Conservation (phyloP, 2,329 filamentous ascomycete species). For the Pseudogymnoascus sp. region DNA sequence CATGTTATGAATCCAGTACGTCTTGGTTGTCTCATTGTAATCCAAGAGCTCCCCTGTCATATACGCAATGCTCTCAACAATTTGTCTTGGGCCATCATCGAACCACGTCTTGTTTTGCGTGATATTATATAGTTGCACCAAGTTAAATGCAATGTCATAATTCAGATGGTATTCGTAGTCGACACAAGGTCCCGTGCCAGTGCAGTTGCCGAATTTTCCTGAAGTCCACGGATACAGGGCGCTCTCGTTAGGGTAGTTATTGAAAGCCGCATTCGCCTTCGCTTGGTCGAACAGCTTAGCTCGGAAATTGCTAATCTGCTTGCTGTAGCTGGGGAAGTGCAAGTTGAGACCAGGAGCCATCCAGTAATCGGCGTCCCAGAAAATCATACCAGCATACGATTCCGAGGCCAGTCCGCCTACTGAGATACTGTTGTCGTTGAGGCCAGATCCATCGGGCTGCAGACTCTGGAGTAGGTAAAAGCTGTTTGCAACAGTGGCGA, state of each 20-base stretch:
- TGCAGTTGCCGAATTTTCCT: constrained; percentile 60
- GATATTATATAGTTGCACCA: constrained; percentile 27
- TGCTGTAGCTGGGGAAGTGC: constrained; percentile 51
- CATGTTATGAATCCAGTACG: constrained; percentile 48
- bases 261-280: constrained; percentile 49
- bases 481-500: constrained; percentile 44
- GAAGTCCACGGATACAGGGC: constrained; percentile 62
- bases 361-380: constrained; percentile 33
- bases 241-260: constrained; percentile 47
- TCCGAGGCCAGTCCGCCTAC: constrained; percentile 61
- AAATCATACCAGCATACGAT: constrained; percentile 51
- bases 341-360: constrained; percentile 51
- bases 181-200: constrained; percentile 52
- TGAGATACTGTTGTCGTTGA: constrained; percentile 55
- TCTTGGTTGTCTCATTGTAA: constrained; percentile 47
- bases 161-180: constrained; percentile 68
- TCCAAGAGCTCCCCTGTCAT: constrained; percentile 52
- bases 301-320: constrained; percentile 57
- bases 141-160: constrained; percentile 53
- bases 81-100: constrained; percentile 43
- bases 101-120: constrained; percentile 29
- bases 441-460: constrained; percentile 38
- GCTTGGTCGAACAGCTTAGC: constrained; percentile 51
- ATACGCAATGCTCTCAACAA: constrained; percentile 55
- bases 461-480: constrained; percentile 47